Conservation (phyloP, 345 rosid species). For the Excoecaria cochinchinensis region DNA sequence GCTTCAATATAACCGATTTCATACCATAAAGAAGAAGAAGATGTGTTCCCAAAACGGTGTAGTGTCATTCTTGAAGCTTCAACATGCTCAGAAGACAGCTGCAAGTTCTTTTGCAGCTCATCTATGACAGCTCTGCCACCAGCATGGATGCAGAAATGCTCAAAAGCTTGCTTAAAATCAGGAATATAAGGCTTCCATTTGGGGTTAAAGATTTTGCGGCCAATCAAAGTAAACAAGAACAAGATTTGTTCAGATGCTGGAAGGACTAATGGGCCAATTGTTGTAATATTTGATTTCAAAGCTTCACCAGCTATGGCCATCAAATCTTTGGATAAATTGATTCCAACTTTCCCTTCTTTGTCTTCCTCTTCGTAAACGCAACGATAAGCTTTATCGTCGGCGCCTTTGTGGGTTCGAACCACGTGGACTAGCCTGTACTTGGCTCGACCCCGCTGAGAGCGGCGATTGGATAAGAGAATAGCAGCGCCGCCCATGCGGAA, state of each 20-base stretch:
- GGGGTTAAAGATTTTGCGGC: constrained; percentile 32
- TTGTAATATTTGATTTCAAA: constrained; percentile 45
- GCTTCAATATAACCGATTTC: constrained; percentile 50
- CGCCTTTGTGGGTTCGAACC: constrained; percentile 46
- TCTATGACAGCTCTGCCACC: constrained; percentile 62
- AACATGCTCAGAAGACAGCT: constrained; percentile 41
- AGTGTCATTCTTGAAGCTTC: constrained; percentile 68
- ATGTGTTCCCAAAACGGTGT: constrained; percentile 56
- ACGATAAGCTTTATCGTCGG: constrained; percentile 45
- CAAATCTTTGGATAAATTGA: constrained; percentile 48
- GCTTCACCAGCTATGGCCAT: constrained; percentile 51
- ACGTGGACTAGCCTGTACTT: constrained; percentile 50
- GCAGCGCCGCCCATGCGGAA: constrained; percentile 75
- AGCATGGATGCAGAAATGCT: constrained; percentile 65
- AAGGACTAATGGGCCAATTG: constrained; percentile 47
- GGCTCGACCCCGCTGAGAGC: constrained; percentile 31
- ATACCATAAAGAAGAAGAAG: constrained; percentile 66
- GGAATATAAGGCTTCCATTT: constrained; percentile 38
- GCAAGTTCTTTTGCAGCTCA: constrained; percentile 46
- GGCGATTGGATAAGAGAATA: constrained; percentile 48
- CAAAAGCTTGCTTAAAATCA: constrained; percentile 56
- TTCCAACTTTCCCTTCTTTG: constrained; percentile 43
- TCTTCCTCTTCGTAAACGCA: constrained; percentile 60
- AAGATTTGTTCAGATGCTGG: constrained; percentile 49
- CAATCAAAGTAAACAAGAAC: constrained; percentile 30